phyloP scores from a whole-genome alignment of 2,329 filamentous ascomycete species.

The Cladobotryum mycophilum region DNA sequence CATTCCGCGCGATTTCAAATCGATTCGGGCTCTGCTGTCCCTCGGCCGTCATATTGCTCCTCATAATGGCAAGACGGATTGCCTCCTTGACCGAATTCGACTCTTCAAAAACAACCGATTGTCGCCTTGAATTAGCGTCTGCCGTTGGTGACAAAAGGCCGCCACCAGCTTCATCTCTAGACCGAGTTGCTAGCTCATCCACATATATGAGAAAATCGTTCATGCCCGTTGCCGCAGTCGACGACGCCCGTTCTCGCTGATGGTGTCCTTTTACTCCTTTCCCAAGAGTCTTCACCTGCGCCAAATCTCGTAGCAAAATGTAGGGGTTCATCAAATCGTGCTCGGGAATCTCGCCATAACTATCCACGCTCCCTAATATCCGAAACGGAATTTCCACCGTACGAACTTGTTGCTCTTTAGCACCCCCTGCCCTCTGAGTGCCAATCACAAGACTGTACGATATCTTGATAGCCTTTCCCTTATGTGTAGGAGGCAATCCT shows the following conservation, averaged over 20 bases:
- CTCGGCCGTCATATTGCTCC: slow-evolving; percentile 63
- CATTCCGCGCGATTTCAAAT: slow-evolving; percentile 90
- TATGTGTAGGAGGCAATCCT: slow-evolving; percentile 85
- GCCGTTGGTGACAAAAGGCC: slow-evolving; percentile 70
- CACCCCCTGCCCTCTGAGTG: slow-evolving; percentile 75
- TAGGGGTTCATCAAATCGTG: slow-evolving; percentile 95
- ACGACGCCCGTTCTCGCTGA: slow-evolving; percentile 21
- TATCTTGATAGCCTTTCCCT: slow-evolving; percentile 90
- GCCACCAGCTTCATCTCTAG: slow-evolving; percentile 45
- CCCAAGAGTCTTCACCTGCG: slow-evolving; percentile 49
- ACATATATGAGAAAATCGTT: slow-evolving; percentile 72
- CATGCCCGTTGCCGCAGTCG: slow-evolving; percentile 31
- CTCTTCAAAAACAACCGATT: slow-evolving; percentile 45
- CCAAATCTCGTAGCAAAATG: slow-evolving; percentile 78
- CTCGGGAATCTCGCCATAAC: slow-evolving; percentile 77
- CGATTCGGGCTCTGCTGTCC: slow-evolving; percentile 80
- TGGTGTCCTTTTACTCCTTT: slow-evolving; percentile 22
- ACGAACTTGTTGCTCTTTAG: slow-evolving; percentile 74
- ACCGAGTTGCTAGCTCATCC: slow-evolving; percentile 62
- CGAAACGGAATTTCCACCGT: slow-evolving; percentile 92
- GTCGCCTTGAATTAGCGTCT: slow-evolving; percentile 48
- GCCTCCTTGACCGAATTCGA: slow-evolving; percentile 67
- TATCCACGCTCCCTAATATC: slow-evolving; percentile 87
- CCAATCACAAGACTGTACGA: slow-evolving; percentile 86
- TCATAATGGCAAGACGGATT: slow-evolving; percentile 85